Evolutionary conservation across 2,329 filamentous ascomycete species (phyloP), one percentile per base, ranked within the genome.

Genomic region (Colletotrichum endophyticum): DNA sequence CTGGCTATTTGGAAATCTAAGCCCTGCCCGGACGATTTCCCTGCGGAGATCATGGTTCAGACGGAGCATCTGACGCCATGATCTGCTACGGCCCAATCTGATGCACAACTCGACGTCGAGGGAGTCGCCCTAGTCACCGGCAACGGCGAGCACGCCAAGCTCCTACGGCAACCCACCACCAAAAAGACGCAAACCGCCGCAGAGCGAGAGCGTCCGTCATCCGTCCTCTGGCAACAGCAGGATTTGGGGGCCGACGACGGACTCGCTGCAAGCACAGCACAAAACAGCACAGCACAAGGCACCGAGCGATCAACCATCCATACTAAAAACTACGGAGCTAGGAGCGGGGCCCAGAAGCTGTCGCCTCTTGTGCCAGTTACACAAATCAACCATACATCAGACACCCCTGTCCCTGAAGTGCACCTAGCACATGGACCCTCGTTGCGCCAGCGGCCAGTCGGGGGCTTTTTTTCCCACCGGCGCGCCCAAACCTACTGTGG

Each of bases 21-120:
- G 77, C 77, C 79, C 80, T 80, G 79, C 80, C 77, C 80, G 75
- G 79, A 78, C 78, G 66, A 73, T 78, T 79, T 79, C 84, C 83
- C 82, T 83, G 83, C 76, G 84, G 81, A 81, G 83, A 86, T 85
- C 83, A 82, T 81, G 83, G 83, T 86, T 84, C 84, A 85, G 84
- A 85, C 83, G 84, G 74, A 83, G 78, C 79, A 81, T 83, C 82
- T 85, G 81, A 84, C 84, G 83, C 84, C 82, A 84, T 84, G 82
- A 83, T 84, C 82, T 82, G 80, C 82, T 79, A 81, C 80, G 80
- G 80, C 78, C 81, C 80, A 83, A 82, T 81, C 82, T 84, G 82
- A 84, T 80, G 83, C 84, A 81, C 80, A 80, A 70, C n/a, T 70
- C 57, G 36, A 80, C 80, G 80, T 61, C 64, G 30, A 69, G 53